phyloP scores from a whole-genome alignment of 768 basidiomycete genomes.

The Paxillus involutus region DNA sequence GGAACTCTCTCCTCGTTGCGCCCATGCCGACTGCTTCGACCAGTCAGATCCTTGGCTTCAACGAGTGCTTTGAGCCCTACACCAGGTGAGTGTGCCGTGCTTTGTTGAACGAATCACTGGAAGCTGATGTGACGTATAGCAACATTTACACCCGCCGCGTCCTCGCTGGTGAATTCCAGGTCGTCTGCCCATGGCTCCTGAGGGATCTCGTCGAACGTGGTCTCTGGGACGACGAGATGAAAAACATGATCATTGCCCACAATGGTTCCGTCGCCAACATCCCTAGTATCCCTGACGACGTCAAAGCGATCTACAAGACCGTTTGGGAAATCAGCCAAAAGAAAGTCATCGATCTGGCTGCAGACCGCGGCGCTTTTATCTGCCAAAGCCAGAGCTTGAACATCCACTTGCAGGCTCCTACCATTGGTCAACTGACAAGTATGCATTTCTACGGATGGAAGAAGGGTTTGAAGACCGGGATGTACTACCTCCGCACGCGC shows the following conservation, averaged over 20 bases:
- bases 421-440: slow-evolving; percentile 87
- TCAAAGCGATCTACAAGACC: slow-evolving; percentile 99
- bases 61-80: slow-evolving; percentile 99
- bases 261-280: slow-evolving; percentile 89
- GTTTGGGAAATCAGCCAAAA: slow-evolving; percentile 99
- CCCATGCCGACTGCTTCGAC: slow-evolving; percentile 99
- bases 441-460: slow-evolving; percentile 99
- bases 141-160: slow-evolving; percentile 99
- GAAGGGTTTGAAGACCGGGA: slow-evolving; percentile 97
- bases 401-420: slow-evolving; percentile 87
- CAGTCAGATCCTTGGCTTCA: slow-evolving; percentile 96
- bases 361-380: slow-evolving; percentile 98
- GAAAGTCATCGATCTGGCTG: slow-evolving; percentile 96
- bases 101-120: not conserved
- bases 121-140: slow-evolving; percentile 39
- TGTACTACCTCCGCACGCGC: slow-evolving; percentile 95
- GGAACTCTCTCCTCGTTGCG: slow-evolving; percentile 88
- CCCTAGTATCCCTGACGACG: slow-evolving; percentile 80
- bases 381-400: slow-evolving; percentile 96
- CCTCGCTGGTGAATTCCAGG: slow-evolving; percentile 99
- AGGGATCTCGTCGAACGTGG: slow-evolving; percentile 94
- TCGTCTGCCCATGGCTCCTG: slow-evolving; percentile 99
- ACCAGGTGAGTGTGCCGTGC: slow-evolving; percentile 60
- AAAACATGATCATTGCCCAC: slow-evolving; percentile 98
- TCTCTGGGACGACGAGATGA: slow-evolving; percentile 98